Evolutionary conservation across 2,329 filamentous ascomycete species (phyloP), one percentile per base, ranked within the genome.

Genomic region (Aspergillus ruber): DNA sequence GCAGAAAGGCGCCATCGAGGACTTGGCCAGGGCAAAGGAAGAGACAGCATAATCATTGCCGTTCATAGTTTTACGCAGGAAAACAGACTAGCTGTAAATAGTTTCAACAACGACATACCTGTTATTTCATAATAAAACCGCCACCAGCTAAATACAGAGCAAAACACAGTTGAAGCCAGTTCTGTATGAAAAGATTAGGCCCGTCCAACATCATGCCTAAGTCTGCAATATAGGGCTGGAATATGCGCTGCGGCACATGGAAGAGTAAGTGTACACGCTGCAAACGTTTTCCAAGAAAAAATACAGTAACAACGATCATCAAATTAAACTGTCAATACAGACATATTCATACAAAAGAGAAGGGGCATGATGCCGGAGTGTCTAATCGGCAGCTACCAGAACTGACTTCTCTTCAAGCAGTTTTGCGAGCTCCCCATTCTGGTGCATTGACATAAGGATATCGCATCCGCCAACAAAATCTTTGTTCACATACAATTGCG

Each of bases 391-490:
- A 2, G 78, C 71, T 13, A 84, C 81, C 47, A 98, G 72, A n/a
- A 97, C 88, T 52, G 83, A 82, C 78, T 95, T 95, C 71, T 95
- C 87, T 65, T 95, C 88, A 43, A 98, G 76, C 67, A 97, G 71
- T 77, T 94, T 94, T 7, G 90, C 88, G 61, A 98, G 74, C 58
- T 94, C 90, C 23, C 93, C 93, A 64, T 88, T 94, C 73, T 96
- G 88, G 74, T 97, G 91, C 93, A 98, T 97, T 2, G 85, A 86
- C 67, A 97, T 85, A 59, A 98, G 71, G 55, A 98, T 98, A 70
- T 98, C 93, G 67, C 90, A 96, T n/a, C 93, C 93, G 47, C 93
- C 93, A 42, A 98, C 78, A 66, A 98, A 98, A 68, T 98, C 91
- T 74, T 91, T 91, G 54, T 94, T 83, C 44, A 98, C 78, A 71